Base-by-base conservation (phyloP, 495 filamentous ascomycete genomes). In the Podospora conica region DNA sequence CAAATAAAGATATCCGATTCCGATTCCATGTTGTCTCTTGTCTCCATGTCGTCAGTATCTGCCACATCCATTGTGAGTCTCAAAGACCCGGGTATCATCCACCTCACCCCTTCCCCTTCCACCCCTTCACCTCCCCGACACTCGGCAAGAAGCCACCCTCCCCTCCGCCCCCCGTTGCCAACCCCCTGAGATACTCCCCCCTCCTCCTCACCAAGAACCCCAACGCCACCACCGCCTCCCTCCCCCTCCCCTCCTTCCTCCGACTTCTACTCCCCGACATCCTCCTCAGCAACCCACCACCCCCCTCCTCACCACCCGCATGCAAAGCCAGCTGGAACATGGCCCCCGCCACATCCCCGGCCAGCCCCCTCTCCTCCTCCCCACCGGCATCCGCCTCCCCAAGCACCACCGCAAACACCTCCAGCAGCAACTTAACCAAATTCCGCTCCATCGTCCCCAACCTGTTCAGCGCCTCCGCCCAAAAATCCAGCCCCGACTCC, bases 41-140 rank as follows among this genome's bases (percentile, higher is more conserved):
- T n/a, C n/a, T n/a, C n/a, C n/a, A n/a, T n/a, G n/a, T n/a, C n/a
- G n/a, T n/a, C n/a, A n/a, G n/a, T n/a, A n/a, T n/a, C n/a, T n/a
- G n/a, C n/a, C n/a, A n/a, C n/a, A n/a, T n/a, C n/a, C n/a, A n/a
- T n/a, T n/a, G n/a, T n/a, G n/a, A n/a, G n/a, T n/a, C n/a, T n/a
- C n/a, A n/a, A n/a, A 48, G 40, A n/a, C 40, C 40, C 40, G 40
- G 40, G 40, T 48, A 48, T 48, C 15, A 8, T 48, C 40, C 40
- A 0, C 10, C 29, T 31, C 10, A 31, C 29, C 2, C 12, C 29
- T 1, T 31, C 10, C 67, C 70, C 69, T 69, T 76, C 74, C 74
- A 76, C 66, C 70, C 70, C 74, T 74, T 61, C 6, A 76, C 74
- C 69, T 76, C 74, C 70, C 60, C 69, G 12, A 73, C 74, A 9